Evolutionary conservation across 108 stramenopile genomes (phyloP).

Genomic region (Nannochloropsis gaditana): DNA sequence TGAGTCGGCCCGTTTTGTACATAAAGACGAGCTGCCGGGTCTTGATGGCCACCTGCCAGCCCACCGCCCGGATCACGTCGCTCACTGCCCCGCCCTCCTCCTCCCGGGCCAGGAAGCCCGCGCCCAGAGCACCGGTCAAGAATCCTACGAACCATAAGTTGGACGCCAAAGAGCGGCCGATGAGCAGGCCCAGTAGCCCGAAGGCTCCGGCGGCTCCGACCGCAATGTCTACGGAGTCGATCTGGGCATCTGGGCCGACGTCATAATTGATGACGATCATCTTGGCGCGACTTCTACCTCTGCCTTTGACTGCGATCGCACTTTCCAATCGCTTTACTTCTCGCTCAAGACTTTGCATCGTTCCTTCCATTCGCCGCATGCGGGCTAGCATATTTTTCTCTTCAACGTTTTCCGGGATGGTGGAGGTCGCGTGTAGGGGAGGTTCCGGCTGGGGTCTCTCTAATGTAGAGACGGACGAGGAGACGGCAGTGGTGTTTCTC

Average conservation of each 20-base stretch:
- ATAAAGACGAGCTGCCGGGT: not conserved
- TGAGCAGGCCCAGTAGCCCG: not conserved
- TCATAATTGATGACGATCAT: not conserved
- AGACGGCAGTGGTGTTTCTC: not conserved
- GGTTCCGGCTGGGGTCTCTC: not conserved
- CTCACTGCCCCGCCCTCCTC: not conserved
- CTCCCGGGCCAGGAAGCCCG: conserved; percentile 11
- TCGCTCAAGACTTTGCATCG: not conserved
- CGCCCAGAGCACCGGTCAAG: not conserved
- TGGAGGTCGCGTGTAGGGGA: not conserved
- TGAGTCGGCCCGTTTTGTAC: not conserved
- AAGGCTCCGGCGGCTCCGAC: not conserved
- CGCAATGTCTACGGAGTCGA: not conserved
- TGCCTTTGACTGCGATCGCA: not conserved
- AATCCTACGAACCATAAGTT: not conserved
- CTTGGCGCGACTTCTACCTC: not conserved
- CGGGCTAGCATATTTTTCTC: not conserved
- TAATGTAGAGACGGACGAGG: not conserved
- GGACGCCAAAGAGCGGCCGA: not conserved
- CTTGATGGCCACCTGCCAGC: not conserved
- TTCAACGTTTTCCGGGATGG: not conserved
- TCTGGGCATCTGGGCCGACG: not conserved
- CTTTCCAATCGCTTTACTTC: not conserved
- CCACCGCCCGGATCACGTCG: not conserved
- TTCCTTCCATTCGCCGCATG: not conserved